Evolutionary conservation across 2,329 filamentous ascomycete genomes (phyloP).

Genomic region (Penicillium sp.): DNA sequence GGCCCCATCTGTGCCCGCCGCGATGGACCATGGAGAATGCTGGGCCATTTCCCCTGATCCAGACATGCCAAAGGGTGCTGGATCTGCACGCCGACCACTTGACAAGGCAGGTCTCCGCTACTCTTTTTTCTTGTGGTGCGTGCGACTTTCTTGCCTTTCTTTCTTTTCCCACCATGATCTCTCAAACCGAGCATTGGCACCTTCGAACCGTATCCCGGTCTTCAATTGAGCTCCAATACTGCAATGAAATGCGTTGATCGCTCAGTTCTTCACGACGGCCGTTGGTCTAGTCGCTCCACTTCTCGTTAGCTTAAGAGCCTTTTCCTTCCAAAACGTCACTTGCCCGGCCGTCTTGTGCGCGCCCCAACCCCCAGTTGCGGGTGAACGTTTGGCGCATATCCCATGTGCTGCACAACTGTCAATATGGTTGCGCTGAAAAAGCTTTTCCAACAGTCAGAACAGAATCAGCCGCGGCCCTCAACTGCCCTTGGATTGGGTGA

Average conservation of each 20-base stretch:
- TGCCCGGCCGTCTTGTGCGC: constrained; percentile 1
- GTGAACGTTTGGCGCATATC: constrained; percentile 6
- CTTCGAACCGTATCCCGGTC: constrained; percentile 16
- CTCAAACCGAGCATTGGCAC: constrained; percentile 7
- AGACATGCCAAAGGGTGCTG: constrained; percentile 20
- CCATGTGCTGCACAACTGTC: constrained; percentile 5
- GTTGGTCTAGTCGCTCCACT: constrained; percentile 18
- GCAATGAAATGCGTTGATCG: constrained; percentile 18
- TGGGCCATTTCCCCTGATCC: constrained; percentile 26
- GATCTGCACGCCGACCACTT: constrained; percentile 24
- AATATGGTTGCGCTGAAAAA: constrained; percentile 41
- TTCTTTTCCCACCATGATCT: constrained; percentile 10
- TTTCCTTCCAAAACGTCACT: constrained; percentile 8
- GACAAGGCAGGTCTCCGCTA: constrained; percentile 17
- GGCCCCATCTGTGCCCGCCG: constrained; percentile 20
- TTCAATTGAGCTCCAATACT: constrained; percentile 15
- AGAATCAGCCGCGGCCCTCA: constrained; percentile 19
- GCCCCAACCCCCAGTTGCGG: neutral
- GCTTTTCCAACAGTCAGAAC: constrained; percentile 37
- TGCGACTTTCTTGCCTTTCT: constrained; percentile 4
- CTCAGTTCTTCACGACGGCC: constrained; percentile 18
- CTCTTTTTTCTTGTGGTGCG: constrained; percentile 2
- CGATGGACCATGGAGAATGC: constrained; percentile 27
- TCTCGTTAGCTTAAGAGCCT: constrained; percentile 13
- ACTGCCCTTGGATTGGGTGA: constrained; percentile 14